These are phyloP conservation scores for Paraleonurus japonicus DNA, from an alignment of 257 asterid species.

Conservation along the genomic window DNA sequence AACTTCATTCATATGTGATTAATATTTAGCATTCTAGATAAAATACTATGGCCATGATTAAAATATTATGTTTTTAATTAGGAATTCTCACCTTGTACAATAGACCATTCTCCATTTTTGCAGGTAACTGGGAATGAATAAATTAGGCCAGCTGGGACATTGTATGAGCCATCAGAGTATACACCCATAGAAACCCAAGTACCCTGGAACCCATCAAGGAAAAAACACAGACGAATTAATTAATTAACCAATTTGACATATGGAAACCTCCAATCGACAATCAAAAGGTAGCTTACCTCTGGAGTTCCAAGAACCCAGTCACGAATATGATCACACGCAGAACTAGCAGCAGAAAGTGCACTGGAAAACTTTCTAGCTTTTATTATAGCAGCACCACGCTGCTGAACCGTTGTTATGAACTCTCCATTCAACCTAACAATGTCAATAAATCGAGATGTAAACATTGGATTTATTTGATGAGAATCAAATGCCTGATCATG, in stretches of 20 bases:
- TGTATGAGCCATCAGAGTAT: slow-evolving; percentile 91
- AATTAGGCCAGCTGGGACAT: slow-evolving; percentile 85
- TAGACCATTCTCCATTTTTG: slow-evolving; percentile 88
- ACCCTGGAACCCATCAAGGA: slow-evolving; percentile 55
- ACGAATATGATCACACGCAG: slow-evolving; percentile 95
- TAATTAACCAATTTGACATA: no score
- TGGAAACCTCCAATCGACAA: not conserved
- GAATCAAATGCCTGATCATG: not conserved
- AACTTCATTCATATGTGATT: not conserved
- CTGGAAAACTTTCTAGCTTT: slow-evolving; percentile 92
- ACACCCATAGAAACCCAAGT: slow-evolving; percentile 95
- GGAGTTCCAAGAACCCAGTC: slow-evolving; percentile 97
- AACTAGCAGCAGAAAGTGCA: slow-evolving; percentile 96
- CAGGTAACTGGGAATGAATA: slow-evolving; percentile 92
- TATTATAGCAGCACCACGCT: slow-evolving; percentile 96
- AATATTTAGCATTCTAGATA: not conserved
- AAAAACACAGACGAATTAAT: not conserved
- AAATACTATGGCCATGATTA: not conserved
- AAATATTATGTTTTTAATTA: not conserved
- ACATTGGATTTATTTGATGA: not conserved
- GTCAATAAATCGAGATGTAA: not conserved
- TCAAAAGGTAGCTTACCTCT: slow-evolving; percentile 46
- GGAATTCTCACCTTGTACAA: slow-evolving; percentile 71
- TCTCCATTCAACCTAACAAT: slow-evolving; percentile 70
- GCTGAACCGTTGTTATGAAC: slow-evolving; percentile 80